Conservation (phyloP, 2,329 filamentous ascomycete species). For the Ophiocordyceps camponoti-saundersi region DNA sequence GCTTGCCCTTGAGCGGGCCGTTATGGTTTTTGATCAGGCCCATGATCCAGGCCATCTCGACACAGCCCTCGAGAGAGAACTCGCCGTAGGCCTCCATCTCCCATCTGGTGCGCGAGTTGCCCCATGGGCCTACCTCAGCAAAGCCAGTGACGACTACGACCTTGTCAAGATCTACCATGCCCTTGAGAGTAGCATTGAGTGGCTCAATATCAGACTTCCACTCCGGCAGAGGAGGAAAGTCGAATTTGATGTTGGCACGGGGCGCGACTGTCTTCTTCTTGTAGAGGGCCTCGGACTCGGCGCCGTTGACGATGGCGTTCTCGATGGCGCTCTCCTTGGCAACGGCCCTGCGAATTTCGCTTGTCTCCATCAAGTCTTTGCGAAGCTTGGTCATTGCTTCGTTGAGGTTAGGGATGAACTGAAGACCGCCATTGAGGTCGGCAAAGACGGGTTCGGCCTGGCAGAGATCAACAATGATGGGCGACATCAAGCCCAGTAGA, state of each 20-base stretch:
- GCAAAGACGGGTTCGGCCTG: constrained; percentile 92
- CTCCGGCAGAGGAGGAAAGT: constrained; percentile 78
- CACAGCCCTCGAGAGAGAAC: constrained; percentile 93
- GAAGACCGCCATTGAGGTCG: constrained; percentile 90
- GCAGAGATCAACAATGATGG: constrained; percentile 85
- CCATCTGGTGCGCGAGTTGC: constrained; percentile 95
- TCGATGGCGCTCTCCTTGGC: constrained; percentile 92
- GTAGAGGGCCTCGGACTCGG: constrained; percentile 80
- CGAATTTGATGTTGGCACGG: constrained; percentile 93
- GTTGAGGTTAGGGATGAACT: constrained; percentile 94
- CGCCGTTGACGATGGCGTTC: constrained; percentile 93
- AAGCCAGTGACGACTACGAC: constrained; percentile 97
- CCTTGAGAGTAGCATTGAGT: constrained; percentile 75
- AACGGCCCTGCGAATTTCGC: constrained; percentile 82
- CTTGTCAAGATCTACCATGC: constrained; percentile 97
- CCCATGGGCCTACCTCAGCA: constrained; percentile 91
- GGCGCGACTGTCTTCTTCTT: constrained; percentile 88
- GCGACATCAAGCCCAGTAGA: constrained; percentile 87
- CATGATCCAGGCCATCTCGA: constrained; percentile 99
- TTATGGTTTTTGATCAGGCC: constrained; percentile 98
- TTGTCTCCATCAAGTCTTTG: constrained; percentile 88
- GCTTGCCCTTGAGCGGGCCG: constrained; percentile 85
- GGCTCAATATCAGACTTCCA: constrained; percentile 87
- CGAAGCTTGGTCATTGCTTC: constrained; percentile 84
- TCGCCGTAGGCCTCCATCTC: constrained; percentile 97